Evolutionary conservation across 2,329 filamentous ascomycete species (phyloP).

Genomic region (Lachnellula occidentalis): DNA sequence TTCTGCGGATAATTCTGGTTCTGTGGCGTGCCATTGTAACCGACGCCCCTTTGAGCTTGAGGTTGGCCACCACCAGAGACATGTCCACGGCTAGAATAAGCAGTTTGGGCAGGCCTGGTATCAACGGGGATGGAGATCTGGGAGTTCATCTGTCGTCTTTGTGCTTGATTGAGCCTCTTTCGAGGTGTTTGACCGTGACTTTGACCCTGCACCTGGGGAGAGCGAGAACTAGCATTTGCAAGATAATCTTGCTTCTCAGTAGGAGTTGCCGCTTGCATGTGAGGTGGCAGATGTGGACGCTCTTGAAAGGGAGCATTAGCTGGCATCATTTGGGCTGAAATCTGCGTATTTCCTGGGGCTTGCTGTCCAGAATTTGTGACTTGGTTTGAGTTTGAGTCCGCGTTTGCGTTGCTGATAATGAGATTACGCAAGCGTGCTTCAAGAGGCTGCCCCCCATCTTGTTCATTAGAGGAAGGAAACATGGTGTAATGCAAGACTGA

Average conservation of each 20-base stretch:
- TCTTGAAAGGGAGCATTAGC: not conserved
- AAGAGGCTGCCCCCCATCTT: slow-evolving; percentile 29
- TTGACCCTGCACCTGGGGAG: not conserved
- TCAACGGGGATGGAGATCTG: slow-evolving; percentile 54
- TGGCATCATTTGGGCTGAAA: slow-evolving; percentile 15
- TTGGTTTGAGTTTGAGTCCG: not conserved
- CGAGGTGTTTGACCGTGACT: slow-evolving; percentile 3
- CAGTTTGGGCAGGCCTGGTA: slow-evolving; percentile 32
- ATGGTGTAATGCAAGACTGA: slow-evolving; percentile 1
- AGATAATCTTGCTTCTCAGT: slow-evolving; percentile 21
- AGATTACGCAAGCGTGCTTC: slow-evolving; percentile 55
- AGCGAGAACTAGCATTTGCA: not conserved
- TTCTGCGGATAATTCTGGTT: slow-evolving; percentile 15
- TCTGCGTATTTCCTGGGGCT: not conserved
- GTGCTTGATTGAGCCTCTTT: slow-evolving; percentile 57
- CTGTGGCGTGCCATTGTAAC: slow-evolving; percentile 17
- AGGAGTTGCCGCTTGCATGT: slow-evolving; percentile 16
- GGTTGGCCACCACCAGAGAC: slow-evolving; percentile 5
- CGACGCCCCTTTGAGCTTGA: slow-evolving; percentile 28
- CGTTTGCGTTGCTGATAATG: slow-evolving; percentile 48
- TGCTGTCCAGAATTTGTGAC: not conserved
- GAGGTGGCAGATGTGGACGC: slow-evolving; percentile 18
- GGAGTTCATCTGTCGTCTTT: slow-evolving; percentile 57
- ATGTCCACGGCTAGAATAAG: slow-evolving; percentile 26
- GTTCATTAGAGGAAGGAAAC: slow-evolving; percentile 17